A percentile compares a stretch with the other conserved stretches of the same genome.
phyloP scores from a whole-genome alignment of 768 basidiomycete species.

The Xerocomellus dryophilus region DNA sequence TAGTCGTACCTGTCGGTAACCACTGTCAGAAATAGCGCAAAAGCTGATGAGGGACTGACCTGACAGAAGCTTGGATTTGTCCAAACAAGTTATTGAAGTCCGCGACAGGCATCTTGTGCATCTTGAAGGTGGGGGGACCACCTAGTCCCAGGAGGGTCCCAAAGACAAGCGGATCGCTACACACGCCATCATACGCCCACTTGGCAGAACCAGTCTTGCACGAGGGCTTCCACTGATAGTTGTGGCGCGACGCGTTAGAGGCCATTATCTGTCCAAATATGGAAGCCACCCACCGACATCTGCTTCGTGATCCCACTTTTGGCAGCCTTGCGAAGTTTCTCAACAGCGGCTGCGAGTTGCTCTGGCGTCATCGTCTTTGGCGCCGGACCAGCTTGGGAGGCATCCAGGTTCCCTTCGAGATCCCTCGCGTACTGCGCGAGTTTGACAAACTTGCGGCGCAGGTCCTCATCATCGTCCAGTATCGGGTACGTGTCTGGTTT shows the following conservation, averaged over 20 bases:
- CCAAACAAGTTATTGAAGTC: conserved; percentile 38
- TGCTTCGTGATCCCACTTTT: conserved; percentile 51
- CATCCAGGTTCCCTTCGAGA: conserved; percentile 31
- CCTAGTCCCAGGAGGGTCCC: conserved; percentile 41
- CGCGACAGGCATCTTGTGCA: conserved; percentile 41
- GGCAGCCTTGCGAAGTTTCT: conserved; percentile 44
- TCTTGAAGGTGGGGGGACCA: conserved; percentile 48
- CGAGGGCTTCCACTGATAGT: conserved; percentile 48
- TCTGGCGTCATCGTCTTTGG: conserved; percentile 36
- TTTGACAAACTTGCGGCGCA: conserved; percentile 27
- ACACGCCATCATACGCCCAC: conserved; percentile 54
- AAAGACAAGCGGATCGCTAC: conserved; percentile 46
- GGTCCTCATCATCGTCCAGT: conserved; percentile 33
- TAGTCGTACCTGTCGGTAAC: conserved; percentile 34
- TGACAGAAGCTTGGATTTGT: conserved; percentile 32
- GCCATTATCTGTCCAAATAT: neutral
- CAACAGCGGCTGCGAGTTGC: conserved; percentile 41
- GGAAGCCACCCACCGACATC: conserved; percentile 35
- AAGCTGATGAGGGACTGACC: conserved; percentile 27
- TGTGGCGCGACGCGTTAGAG: neutral
- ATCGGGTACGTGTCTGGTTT: conserved; percentile 36
- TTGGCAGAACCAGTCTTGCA: conserved; percentile 47
- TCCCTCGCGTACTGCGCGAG: conserved; percentile 35
- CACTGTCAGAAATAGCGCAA: neutral
- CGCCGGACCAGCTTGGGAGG: neutral